A percentile compares a stretch with the other conserved stretches of the same genome.
These are phyloP conservation scores for Emergomyces africanus DNA, from an alignment of 2,329 filamentous ascomycete genomes.

Conservation along the genomic window DNA sequence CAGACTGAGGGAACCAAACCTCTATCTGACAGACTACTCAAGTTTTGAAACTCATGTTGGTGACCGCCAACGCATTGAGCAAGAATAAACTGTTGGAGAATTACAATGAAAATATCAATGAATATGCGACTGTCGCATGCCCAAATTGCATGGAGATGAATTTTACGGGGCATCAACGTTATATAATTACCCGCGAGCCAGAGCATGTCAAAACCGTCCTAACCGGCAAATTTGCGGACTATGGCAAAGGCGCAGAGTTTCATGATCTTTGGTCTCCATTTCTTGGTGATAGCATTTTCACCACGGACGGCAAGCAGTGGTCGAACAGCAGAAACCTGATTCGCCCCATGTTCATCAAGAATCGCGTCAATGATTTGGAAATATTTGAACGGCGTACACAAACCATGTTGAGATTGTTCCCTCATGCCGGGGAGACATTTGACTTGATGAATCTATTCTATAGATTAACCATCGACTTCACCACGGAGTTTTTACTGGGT, in stretches of 20 bases:
- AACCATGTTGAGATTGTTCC: conserved; percentile 52
- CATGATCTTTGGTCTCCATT: conserved; percentile 53
- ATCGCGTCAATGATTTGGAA: conserved; percentile 62
- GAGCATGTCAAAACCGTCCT: conserved; percentile 75
- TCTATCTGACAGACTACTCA: not conserved
- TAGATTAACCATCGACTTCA: conserved; percentile 61
- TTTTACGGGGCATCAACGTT: conserved; percentile 37
- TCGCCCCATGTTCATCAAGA: conserved; percentile 65
- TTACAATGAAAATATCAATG: conserved; percentile 42
- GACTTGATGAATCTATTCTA: conserved; percentile 13
- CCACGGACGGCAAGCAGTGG: conserved; percentile 61
- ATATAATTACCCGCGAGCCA: conserved; percentile 60
- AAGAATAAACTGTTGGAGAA: conserved; percentile 31
- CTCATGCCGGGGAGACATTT: conserved; percentile 34
- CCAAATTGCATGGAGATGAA: conserved; percentile 49
- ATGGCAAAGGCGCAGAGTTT: conserved; percentile 65
- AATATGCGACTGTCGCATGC: conserved; percentile 17
- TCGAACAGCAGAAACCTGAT: conserved; percentile 60
- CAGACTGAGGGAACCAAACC: not conserved
- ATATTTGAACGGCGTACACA: conserved; percentile 64
- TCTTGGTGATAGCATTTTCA: conserved; percentile 51
- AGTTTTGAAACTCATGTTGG: not conserved
- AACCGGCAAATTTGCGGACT: conserved; percentile 64
- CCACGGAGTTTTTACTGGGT: conserved; percentile 68
- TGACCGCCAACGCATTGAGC: conserved; percentile 3